Percentiles rank a stretch among this genome's conserved stretches.
Evolutionary conservation across 352 stramenopile genomes (phyloP).

Genomic region (Phytophthora cryptogea): DNA sequence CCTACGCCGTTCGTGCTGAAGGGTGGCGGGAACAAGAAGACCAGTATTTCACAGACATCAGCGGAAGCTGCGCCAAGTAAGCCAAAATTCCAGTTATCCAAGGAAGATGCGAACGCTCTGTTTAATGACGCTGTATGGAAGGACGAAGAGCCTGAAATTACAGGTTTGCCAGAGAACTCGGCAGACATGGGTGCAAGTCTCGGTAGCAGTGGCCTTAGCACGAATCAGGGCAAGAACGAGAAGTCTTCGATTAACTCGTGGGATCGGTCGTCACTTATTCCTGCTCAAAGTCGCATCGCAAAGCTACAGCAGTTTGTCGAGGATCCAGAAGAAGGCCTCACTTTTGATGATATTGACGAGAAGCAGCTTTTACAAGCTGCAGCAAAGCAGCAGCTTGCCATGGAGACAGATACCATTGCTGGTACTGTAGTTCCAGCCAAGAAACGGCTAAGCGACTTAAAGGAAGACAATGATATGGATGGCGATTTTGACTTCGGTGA

Average conservation of each 20-base stretch:
- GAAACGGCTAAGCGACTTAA: slow-evolving; percentile 31
- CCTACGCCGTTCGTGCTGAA: slow-evolving; percentile 38
- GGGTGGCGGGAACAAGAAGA: slow-evolving; percentile 3
- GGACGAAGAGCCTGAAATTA: slow-evolving; percentile 40
- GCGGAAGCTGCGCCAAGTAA: slow-evolving; percentile 17
- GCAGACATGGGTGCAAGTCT: slow-evolving; percentile 2
- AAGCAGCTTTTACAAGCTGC: slow-evolving; percentile 53
- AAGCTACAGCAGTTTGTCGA: slow-evolving; percentile 82
- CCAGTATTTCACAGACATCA: slow-evolving; percentile 8
- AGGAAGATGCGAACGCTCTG: slow-evolving; percentile 75
- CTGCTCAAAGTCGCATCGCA: slow-evolving; percentile 60
- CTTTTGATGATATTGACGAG: slow-evolving; percentile 80
- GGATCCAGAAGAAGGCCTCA: slow-evolving; percentile 61
- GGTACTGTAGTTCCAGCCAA: slow-evolving; percentile 20
- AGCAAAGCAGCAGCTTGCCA: slow-evolving; percentile 37
- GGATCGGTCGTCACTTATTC: slow-evolving; percentile 64
- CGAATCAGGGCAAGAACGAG: slow-evolving; percentile 3
- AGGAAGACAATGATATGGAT: slow-evolving; percentile 33
- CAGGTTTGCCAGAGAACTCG: slow-evolving; percentile 7
- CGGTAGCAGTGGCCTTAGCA: slow-evolving; percentile 8
- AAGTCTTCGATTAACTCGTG: slow-evolving; percentile 44
- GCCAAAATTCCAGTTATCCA: slow-evolving; percentile 66
- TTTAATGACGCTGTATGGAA: slow-evolving; percentile 79
- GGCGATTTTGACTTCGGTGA: slow-evolving; percentile 31
- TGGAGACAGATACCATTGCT: slow-evolving; percentile 15